Base-by-base conservation (phyloP, 2,329 filamentous ascomycete genomes). In the Pseudohalonectria lignicola region DNA sequence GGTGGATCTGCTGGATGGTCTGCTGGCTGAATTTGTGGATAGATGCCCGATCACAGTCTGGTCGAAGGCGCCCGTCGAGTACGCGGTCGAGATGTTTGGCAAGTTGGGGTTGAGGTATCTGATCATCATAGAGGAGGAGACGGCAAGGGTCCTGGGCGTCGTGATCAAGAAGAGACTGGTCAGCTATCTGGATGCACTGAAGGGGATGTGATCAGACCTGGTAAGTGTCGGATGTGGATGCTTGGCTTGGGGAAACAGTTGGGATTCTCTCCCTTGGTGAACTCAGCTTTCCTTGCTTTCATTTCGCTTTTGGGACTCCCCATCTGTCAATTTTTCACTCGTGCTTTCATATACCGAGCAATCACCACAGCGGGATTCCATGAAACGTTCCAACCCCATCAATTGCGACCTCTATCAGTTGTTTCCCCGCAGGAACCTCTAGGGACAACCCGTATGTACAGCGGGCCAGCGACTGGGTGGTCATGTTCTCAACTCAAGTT, bases 141-240 rank as follows among this genome's bases (percentile, higher is more conserved):
- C 59, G 17, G 63, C 68, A 1, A 57, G 46, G 43, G 51, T 74
- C 34, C 53, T 71, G 3, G 71, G 73, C 0, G 66, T 76, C 0
- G 61, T 74, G 20, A 70, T 76, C 41, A 77, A 76, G 61, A 77
- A 76, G 57, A 55, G 71, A 37, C 44, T 76, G 36, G 66, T 76
- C 3, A 60, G 60, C 28, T 72, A 66, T 58, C 46, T 75, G 39
- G 70, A 74, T 46, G 50, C 49, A 9, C 46, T 68, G 40, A 56
- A 53, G 35, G 34, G 19, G 17, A 29, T 31, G 7, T 39, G 30
- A 34, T 10, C 8, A 26, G 23, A n/a, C n/a, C n/a, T n/a, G n/a
- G n/a, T n/a, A n/a, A n/a, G n/a, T n/a, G n/a, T n/a, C n/a, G n/a
- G n/a, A n/a, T n/a, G n/a, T n/a, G n/a, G n/a, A n/a, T n/a, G n/a